A percentile compares a stretch with the other conserved stretches of the same genome.
Conservation (phyloP, 306 rosid species). For the Ziziphus jujuba region DNA sequence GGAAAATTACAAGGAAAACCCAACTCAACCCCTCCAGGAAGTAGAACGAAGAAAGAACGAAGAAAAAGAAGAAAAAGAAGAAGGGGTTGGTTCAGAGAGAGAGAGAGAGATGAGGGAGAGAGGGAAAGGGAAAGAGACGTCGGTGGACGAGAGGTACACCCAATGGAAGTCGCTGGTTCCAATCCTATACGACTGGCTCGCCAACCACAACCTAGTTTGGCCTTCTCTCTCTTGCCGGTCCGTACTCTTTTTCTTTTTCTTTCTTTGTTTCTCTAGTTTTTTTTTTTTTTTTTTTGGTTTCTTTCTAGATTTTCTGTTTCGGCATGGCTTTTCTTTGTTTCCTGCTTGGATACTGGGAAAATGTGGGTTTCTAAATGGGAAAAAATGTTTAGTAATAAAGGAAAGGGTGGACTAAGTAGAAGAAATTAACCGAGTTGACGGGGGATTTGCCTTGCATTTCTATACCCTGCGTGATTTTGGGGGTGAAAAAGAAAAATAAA, state of each 20-base stretch:
- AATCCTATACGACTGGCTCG: conserved; percentile 91
- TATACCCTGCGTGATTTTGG: neutral
- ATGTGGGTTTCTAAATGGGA: conserved; percentile 3
- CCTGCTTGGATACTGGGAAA: conserved; percentile 15
- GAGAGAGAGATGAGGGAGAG: conserved; percentile 20
- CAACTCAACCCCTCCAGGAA: neutral
- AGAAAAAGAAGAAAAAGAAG: neutral
- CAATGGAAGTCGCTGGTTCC: conserved; percentile 91
- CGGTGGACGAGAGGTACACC: conserved; percentile 50
- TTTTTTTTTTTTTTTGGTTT: conserved; percentile 1
- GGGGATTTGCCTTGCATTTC: neutral
- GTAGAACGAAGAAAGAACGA: neutral
- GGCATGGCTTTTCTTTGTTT: neutral
- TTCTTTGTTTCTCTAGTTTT: neutral
- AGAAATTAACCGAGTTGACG: neutral
- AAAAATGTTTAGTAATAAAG: neutral
- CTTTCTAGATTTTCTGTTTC: neutral
- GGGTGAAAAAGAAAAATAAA: neutral
- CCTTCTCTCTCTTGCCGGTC: conserved; percentile 97
- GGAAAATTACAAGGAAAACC: too few species aligned
- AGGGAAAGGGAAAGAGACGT: conserved; percentile 25
- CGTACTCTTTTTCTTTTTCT: neutral
- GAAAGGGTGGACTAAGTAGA: too few species aligned
- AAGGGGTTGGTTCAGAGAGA: neutral
- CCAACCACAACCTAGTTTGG: conserved; percentile 95